phyloP scores from a whole-genome alignment of 768 basidiomycete genomes.

The Hypsizygus marmoreus region DNA sequence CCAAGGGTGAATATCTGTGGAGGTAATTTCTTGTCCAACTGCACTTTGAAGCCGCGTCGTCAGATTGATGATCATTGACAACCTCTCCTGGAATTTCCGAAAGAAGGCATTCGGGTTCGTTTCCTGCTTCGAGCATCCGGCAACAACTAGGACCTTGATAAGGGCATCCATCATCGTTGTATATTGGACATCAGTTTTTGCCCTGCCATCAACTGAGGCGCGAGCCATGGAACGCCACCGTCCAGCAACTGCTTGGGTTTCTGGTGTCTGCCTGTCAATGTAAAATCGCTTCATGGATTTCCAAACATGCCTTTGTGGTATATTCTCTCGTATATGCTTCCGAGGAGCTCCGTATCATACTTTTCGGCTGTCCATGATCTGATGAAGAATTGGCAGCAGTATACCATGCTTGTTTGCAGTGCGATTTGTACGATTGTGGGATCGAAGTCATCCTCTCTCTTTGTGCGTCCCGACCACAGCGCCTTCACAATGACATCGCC shows the following conservation, averaged over 20 bases:
- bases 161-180: neutral
- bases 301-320: conserved; percentile 6
- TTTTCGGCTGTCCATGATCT: conserved; percentile 8
- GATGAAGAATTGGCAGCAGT: conserved; percentile 2
- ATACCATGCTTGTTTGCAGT: conserved; percentile 8
- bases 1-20: conserved; percentile 10
- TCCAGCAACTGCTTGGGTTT: no score
- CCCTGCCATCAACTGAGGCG: neutral
- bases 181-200: neutral
- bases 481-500: conserved; percentile 5
- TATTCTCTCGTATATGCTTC: conserved; percentile 4
- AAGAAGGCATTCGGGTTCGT: neutral
- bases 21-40: conserved; percentile 15
- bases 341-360: neutral
- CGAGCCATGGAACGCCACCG: conserved; percentile 4
- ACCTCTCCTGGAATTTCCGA: conserved; percentile 7
- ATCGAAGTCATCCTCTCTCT: neutral
- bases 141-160: neutral
- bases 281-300: no score
- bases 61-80: conserved; percentile 9
- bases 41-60: conserved; percentile 14
- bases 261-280: no score
- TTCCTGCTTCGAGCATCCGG: conserved; percentile 2
- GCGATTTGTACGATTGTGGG: conserved; percentile 10
- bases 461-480: neutral